Evolutionary conservation across 352 stramenopile species (phyloP).

Genomic region (Thalassiosira sp.): DNA sequence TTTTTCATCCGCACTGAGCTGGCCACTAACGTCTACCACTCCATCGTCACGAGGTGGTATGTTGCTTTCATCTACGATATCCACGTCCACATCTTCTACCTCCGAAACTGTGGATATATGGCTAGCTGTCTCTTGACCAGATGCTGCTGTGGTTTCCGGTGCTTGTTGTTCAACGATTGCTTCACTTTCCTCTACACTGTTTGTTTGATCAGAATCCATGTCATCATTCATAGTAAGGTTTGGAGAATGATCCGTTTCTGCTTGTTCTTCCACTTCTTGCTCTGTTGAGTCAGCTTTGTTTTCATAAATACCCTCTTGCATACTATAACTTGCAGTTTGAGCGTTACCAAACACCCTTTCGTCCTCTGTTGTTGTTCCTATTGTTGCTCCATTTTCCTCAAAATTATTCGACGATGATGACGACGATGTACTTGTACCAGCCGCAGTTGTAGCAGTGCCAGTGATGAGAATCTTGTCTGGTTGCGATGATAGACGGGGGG

Average conservation of each 20-base stretch:
- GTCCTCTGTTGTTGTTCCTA: neutral
- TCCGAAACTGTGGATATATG: neutral
- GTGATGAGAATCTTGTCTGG: neutral
- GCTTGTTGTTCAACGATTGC: neutral
- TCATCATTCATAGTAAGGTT: too few species aligned
- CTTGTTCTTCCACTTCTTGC: neutral
- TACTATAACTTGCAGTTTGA: constrained; percentile 5
- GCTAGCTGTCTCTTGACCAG: too few species aligned
- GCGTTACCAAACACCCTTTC: constrained; percentile 1
- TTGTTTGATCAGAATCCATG: neutral
- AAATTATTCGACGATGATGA: neutral
- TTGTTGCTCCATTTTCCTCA: neutral
- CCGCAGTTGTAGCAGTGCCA: too few species aligned
- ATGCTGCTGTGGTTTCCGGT: too few species aligned
- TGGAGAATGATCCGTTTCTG: too few species aligned
- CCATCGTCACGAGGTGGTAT: too few species aligned
- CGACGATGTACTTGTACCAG: neutral
- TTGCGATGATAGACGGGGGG: neutral
- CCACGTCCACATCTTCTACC: neutral
- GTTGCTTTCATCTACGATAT: too few species aligned
- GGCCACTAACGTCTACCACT: too few species aligned
- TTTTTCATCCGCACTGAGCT: too few species aligned
- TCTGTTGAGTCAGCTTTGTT: neutral
- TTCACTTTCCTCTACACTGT: neutral
- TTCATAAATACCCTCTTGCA: constrained; percentile 2